Base-by-base conservation (phyloP, 2,329 filamentous ascomycete species). In the Seiridium unicorne region DNA sequence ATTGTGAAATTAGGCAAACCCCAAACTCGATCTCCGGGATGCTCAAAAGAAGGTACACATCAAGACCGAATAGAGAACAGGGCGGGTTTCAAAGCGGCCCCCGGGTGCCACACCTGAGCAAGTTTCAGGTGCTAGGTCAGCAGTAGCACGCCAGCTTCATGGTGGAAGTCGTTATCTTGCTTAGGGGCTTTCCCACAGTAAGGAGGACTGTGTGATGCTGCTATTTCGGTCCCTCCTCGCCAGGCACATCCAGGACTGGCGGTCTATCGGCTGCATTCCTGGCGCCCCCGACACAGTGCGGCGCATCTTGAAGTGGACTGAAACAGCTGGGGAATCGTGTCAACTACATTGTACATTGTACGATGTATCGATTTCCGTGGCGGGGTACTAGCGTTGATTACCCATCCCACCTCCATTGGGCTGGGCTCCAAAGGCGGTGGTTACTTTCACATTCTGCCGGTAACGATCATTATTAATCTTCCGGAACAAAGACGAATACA, bases 1-100 rank as follows among this genome's bases (percentile, higher is more conserved):
- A 26, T 26, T 26, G 18, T 26, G 18, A 26, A 26, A 26, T 26
- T 26, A 26, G 18, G 18, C n/a, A 26, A 26, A 26, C 18, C 18
- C 18, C 18, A 26, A 26, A 26, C 18, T 26, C 18, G 18, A 26
- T 26, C 18, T 26, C 18, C 18, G 18, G 18, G 18, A 26, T 26
- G 18, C 18, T 26, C 18, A 26, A 2, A 26, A 26, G 18, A 26
- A 26, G 18, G 26, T 31, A 31, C 26, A 18, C 8, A n/a, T 48
- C 26, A 18, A 48, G 38, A 55, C 18, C 36, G 31, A 42, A 55
- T 31, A 38, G 34, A 34, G 54, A 46, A 35, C 54, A 56, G 54
- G 54, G 54, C 42, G 11, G 31, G 44, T 56, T 56, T 56, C 54
- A 56, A 44, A 44, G 51, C 36, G n/a, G 44, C 26, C 49, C 51